Conservation (phyloP, 2,329 filamentous ascomycete genomes). For the Colletotrichum aenigma region DNA sequence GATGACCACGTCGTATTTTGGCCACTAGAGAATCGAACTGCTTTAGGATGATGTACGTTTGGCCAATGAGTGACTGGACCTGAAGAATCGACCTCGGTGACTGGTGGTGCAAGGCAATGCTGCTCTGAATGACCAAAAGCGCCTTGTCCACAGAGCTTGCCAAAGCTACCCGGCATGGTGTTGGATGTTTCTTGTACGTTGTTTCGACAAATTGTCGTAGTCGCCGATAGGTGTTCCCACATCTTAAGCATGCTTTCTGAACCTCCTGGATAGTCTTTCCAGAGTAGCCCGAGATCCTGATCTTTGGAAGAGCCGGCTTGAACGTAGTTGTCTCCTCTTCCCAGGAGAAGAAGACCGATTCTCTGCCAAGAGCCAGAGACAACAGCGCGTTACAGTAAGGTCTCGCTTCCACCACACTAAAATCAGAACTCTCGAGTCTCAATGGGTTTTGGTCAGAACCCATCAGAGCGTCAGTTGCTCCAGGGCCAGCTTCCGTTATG, state of each 20-base stretch:
- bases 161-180: conserved; percentile 55
- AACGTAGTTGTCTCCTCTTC: conserved; percentile 58
- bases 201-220: conserved; percentile 51
- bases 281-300: conserved; percentile 63
- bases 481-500: conserved; percentile 71
- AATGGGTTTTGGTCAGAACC: conserved; percentile 43
- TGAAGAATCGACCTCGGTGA: conserved; percentile 54
- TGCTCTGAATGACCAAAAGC: conserved; percentile 52
- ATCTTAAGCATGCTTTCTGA: conserved; percentile 49
- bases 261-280: conserved; percentile 51
- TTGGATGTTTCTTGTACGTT: conserved; percentile 48
- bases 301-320: conserved; percentile 44
- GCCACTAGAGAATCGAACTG: conserved; percentile 57
- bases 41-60: conserved; percentile 50
- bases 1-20: conserved; percentile 44
- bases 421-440: conserved; percentile 37
- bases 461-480: conserved; percentile 69
- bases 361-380: conserved; percentile 71
- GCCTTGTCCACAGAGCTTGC: conserved; percentile 53
- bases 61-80: conserved; percentile 54
- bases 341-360: conserved; percentile 74
- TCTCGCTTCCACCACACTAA: conserved; percentile 50
- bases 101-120: conserved; percentile 48
- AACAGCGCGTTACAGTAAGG: conserved; percentile 63
- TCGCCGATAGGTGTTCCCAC: conserved; percentile 50